Percentiles rank a stretch among this genome's conserved stretches.
These are phyloP conservation scores for Nicotiana rustica DNA, from an alignment of 305 asterid genomes.

Conservation along the genomic window DNA sequence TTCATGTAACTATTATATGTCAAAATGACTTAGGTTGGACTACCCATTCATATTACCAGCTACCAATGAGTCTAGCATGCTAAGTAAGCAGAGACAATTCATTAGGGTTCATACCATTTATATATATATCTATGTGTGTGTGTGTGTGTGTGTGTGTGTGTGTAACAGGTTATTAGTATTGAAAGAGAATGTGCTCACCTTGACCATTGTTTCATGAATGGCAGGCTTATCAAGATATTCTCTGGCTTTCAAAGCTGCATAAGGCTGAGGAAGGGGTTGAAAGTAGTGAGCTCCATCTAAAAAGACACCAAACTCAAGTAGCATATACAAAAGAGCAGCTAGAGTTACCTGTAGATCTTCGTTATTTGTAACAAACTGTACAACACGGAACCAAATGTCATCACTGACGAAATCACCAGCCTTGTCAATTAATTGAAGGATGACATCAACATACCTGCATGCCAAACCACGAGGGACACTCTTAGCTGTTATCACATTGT, in stretches of 20 bases:
- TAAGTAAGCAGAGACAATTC: neutral
- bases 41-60: conserved; percentile 2
- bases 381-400: conserved; percentile 99
- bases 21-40: conserved; percentile 24
- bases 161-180: neutral
- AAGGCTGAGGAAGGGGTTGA: conserved; percentile 58
- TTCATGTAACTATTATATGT: conserved; percentile 22
- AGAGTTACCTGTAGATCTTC: conserved; percentile 92
- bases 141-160: no score
- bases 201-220: conserved; percentile 78
- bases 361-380: conserved; percentile 98
- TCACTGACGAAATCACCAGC: conserved; percentile 99
- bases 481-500: conserved; percentile 26
- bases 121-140: no score
- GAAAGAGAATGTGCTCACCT: conserved; percentile 46
- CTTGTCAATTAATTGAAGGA: conserved; percentile 99
- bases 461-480: conserved; percentile 29
- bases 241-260: conserved; percentile 96
- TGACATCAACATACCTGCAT: conserved; percentile 96
- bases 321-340: conserved; percentile 26
- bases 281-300: neutral
- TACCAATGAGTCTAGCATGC: neutral
- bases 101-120: neutral
- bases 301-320: neutral
- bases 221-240: conserved; percentile 98